A percentile compares a stretch with the other conserved stretches of the same genome.
phyloP scores from a whole-genome alignment of 1,139 yeast species.

The Kodamaea suecica region DNA sequence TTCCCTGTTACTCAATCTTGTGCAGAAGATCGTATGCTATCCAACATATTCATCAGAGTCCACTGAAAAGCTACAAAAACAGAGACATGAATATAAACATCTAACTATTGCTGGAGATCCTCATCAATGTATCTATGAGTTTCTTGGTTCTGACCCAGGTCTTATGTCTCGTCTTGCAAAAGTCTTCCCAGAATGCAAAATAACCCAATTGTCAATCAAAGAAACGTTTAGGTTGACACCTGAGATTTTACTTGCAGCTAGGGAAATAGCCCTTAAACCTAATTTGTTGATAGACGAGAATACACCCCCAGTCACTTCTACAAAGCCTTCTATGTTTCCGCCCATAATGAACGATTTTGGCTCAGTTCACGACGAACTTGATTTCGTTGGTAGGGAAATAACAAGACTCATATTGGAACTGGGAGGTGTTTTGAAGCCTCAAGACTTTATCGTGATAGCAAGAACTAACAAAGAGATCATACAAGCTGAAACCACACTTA shows the following conservation, averaged over 20 bases:
- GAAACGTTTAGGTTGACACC: constrained; percentile 62
- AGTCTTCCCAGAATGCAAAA: constrained; percentile 24
- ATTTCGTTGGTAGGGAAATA: constrained; percentile 46
- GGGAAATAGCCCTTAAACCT: constrained; percentile 17
- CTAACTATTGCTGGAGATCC: constrained; percentile 72
- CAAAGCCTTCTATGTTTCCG: constrained; percentile 21
- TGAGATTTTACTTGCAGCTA: constrained; percentile 47
- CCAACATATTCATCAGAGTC: constrained; percentile 18
- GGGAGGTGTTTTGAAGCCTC: constrained; percentile 43
- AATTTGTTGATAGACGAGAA: constrained; percentile 9
- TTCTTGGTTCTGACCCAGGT: constrained; percentile 47
- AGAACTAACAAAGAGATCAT: constrained; percentile 54
- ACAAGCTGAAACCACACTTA: constrained; percentile 38
- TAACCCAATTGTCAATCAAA: constrained; percentile 31
- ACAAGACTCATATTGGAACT: constrained; percentile 40
- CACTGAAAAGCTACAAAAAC: too few relatives aligned
- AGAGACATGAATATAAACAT: constrained; percentile 39
- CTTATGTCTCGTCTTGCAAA: constrained; percentile 23
- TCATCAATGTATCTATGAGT: constrained; percentile 67
- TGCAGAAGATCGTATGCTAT: constrained; percentile 35
- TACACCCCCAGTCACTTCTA: constrained; percentile 15
- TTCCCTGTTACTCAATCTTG: constrained; percentile 45
- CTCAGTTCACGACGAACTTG: constrained; percentile 33
- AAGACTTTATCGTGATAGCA: constrained; percentile 56
- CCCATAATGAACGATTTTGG: constrained; percentile 27